phyloP scores from a whole-genome alignment of 768 basidiomycete genomes.

The Xanthoconium purpureum region DNA sequence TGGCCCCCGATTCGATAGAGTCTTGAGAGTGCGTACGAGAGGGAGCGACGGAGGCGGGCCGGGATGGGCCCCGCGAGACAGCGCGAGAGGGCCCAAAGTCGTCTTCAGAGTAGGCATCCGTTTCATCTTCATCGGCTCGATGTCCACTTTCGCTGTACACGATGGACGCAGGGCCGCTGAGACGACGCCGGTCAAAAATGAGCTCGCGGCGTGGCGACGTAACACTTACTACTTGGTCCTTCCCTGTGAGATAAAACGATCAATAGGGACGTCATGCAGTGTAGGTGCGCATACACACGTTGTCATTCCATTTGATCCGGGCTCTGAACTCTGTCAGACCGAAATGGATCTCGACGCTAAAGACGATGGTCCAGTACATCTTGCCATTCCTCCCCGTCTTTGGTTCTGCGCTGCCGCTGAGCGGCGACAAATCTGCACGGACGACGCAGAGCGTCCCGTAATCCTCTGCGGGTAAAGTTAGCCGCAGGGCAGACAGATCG shows the following conservation, averaged over 20 bases:
- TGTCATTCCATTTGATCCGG: slow-evolving; percentile 79
- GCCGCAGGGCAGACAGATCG: background rate
- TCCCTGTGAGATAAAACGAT: slow-evolving; percentile 42
- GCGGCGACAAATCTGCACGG: slow-evolving; percentile 70
- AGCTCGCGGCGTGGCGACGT: background rate
- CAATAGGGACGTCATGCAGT: background rate
- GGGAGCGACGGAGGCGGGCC: slow-evolving; percentile 44
- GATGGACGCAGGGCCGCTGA: slow-evolving; percentile 74
- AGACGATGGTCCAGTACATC: slow-evolving; percentile 81
- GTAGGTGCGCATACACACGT: slow-evolving; percentile 42
- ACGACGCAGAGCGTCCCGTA: slow-evolving; percentile 79
- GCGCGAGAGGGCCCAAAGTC: slow-evolving; percentile 40
- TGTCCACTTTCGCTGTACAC: slow-evolving; percentile 80
- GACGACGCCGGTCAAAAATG: background rate
- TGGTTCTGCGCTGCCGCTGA: slow-evolving; percentile 67
- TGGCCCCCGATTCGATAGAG: slow-evolving; percentile 30
- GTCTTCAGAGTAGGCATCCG: slow-evolving; percentile 63
- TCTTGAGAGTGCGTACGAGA: slow-evolving; percentile 57
- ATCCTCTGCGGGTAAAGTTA: slow-evolving; percentile 42
- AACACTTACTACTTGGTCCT: slow-evolving; percentile 66
- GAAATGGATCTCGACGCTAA: slow-evolving; percentile 81
- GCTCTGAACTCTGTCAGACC: slow-evolving; percentile 81
- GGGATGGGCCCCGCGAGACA: slow-evolving; percentile 37
- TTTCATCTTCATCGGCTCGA: slow-evolving; percentile 71
- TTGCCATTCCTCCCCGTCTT: slow-evolving; percentile 63